phyloP scores from a whole-genome alignment of 2,329 filamentous ascomycete genomes.

The Hypoxylon sp. region DNA sequence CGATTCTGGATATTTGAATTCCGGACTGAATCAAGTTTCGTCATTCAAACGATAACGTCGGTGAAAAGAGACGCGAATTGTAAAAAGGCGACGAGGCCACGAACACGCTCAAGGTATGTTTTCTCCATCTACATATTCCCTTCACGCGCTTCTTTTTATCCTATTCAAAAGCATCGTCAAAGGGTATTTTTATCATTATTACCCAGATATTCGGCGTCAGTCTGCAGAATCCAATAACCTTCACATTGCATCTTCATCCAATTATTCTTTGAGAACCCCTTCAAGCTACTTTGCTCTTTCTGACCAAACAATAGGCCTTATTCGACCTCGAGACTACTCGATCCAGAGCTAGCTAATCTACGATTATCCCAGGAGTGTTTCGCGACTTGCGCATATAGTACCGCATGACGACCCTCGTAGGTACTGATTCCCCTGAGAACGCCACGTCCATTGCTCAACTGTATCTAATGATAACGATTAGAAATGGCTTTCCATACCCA shows the following conservation, averaged over 20 bases:
- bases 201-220: background rate
- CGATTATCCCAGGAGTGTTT: slow-evolving; percentile 1
- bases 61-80: slow-evolving; percentile 3
- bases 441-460: background rate
- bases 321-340: background rate
- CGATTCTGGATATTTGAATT: background rate
- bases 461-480: slow-evolving; percentile 17
- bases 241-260: background rate
- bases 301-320: slow-evolving; percentile 10
- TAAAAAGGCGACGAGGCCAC: slow-evolving; percentile 8
- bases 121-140: slow-evolving; percentile 2
- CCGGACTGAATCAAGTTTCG: background rate
- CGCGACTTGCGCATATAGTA: slow-evolving; percentile 18
- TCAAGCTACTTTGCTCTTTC: slow-evolving; percentile 3
- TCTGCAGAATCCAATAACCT: background rate
- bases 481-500: slow-evolving; percentile 50
- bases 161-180: background rate
- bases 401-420: slow-evolving; percentile 32
- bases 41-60: background rate
- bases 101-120: slow-evolving; percentile 28
- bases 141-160: background rate
- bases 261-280: background rate
- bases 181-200: background rate
- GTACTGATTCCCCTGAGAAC: slow-evolving; percentile 7
- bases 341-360: slow-evolving; percentile 1